Conservation (phyloP, 1,284 basidiomycete genomes). For the Boletus subluridellus region DNA sequence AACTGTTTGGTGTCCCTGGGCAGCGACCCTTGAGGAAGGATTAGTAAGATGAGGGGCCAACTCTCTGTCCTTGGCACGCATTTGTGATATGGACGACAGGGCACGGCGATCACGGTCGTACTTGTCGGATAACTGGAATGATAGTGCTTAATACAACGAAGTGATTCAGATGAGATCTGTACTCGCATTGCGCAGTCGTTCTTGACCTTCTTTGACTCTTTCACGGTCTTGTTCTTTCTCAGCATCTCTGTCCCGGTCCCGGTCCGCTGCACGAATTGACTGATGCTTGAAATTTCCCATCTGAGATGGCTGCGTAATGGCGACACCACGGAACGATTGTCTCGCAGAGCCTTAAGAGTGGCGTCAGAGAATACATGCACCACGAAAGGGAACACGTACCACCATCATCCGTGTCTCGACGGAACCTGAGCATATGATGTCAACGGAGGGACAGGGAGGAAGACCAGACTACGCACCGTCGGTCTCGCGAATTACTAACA, state of each 20-base stretch:
- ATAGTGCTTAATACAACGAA: constrained; percentile 10
- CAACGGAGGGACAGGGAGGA: constrained; percentile 54
- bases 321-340: constrained; percentile 63
- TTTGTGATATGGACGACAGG: constrained; percentile 41
- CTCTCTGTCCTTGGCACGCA: constrained; percentile 68
- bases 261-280: constrained; percentile 65
- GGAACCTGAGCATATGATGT: constrained; percentile 50
- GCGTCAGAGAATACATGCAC: constrained; percentile 15
- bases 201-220: constrained; percentile 71
- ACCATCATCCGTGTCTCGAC: constrained; percentile 70
- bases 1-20: constrained; percentile 41
- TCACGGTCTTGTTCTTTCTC: constrained; percentile 68
- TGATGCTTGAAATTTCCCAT: constrained; percentile 89
- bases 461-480: constrained; percentile 63
- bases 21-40: constrained; percentile 39
- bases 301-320: constrained; percentile 73
- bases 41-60: constrained; percentile 57
- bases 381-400: constrained; percentile 40
- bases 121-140: constrained; percentile 70
- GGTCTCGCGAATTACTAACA: constrained; percentile 56
- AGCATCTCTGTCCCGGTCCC: constrained; percentile 55
- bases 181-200: constrained; percentile 68
- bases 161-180: constrained; percentile 6
- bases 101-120: constrained; percentile 77
- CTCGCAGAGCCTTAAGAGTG: constrained; percentile 49